Evolutionary conservation across 2,329 filamentous ascomycete species (phyloP).

Genomic region (Colletotrichum horii): DNA sequence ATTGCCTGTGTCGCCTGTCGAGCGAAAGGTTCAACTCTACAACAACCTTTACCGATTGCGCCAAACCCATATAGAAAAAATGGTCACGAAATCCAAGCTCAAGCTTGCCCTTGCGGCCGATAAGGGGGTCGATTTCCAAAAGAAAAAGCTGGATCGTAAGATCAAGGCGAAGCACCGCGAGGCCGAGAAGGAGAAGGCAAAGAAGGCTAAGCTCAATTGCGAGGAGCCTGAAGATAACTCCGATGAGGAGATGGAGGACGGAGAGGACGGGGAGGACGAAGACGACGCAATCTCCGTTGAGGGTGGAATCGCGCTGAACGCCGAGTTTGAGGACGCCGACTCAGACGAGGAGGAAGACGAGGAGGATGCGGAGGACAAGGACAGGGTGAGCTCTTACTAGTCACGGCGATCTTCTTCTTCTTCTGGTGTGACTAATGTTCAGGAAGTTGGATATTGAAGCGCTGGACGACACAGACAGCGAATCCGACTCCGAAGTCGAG

Average conservation of each 20-base stretch:
- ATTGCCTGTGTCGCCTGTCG: not conserved
- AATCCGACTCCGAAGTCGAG: slow-evolving; percentile 76
- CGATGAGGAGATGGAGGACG: slow-evolving; percentile 34
- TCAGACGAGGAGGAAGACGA: slow-evolving; percentile 29
- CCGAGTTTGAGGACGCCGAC: slow-evolving; percentile 19
- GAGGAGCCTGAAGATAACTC: slow-evolving; percentile 26
- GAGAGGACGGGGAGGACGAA: slow-evolving; percentile 29
- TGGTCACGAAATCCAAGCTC: slow-evolving; percentile 54
- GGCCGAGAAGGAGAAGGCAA: slow-evolving; percentile 34
- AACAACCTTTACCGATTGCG: slow-evolving; percentile 1
- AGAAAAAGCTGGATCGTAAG: slow-evolving; percentile 55
- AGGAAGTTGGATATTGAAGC: slow-evolving; percentile 56
- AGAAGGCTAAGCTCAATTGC: slow-evolving; percentile 28
- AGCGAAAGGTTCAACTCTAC: not conserved
- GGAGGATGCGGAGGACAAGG: slow-evolving; percentile 30
- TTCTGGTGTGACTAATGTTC: slow-evolving; percentile 10
- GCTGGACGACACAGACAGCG: slow-evolving; percentile 64
- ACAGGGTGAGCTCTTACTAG: slow-evolving; percentile 21
- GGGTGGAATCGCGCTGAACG: slow-evolving; percentile 32
- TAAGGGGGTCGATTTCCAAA: slow-evolving; percentile 58
- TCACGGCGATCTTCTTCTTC: not conserved
- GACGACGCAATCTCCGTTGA: slow-evolving; percentile 28
- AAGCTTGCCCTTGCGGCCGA: slow-evolving; percentile 60
- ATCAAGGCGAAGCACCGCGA: slow-evolving; percentile 47
- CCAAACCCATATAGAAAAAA: slow-evolving; percentile 22